phyloP scores from a whole-genome alignment of 352 stramenopile species.

The Peronospora farinosa region DNA sequence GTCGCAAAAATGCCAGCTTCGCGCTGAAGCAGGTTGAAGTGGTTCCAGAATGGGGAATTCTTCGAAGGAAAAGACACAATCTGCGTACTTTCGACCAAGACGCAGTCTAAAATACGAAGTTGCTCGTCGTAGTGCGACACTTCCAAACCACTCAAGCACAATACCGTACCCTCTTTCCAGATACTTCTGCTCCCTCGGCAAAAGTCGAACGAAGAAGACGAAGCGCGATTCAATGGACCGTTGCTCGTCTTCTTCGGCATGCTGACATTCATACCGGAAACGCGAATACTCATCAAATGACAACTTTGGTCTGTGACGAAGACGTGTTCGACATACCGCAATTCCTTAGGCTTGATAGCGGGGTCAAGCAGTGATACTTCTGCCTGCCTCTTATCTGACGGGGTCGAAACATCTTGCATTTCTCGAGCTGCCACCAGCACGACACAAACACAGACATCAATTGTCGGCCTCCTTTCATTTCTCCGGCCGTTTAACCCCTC shows the following conservation, averaged over 20 bases:
- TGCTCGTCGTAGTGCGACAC: constrained; percentile 61
- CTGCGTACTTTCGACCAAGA: constrained; percentile 48
- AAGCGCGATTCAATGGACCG: constrained; percentile 5
- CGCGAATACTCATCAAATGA: constrained; percentile 51
- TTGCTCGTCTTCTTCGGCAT: constrained; percentile 18
- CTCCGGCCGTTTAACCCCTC: constrained; percentile 14
- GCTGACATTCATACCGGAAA: constrained; percentile 29
- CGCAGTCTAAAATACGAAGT: constrained; percentile 48
- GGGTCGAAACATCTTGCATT: constrained; percentile 21
- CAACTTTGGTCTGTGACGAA: constrained; percentile 53
- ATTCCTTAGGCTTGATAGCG: constrained; percentile 23
- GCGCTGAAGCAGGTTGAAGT: constrained; percentile 20
- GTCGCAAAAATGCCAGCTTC: constrained; percentile 3
- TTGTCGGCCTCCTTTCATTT: constrained; percentile 25
- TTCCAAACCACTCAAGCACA: constrained; percentile 53
- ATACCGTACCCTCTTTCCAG: constrained; percentile 47
- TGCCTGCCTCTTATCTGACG: constrained; percentile 16
- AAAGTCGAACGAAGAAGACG: constrained; percentile 34
- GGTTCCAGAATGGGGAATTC: constrained; percentile 45
- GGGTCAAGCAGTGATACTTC: constrained; percentile 24
- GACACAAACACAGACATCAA: constrained; percentile 51
- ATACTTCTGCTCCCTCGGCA: constrained; percentile 39
- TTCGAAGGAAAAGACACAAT: constrained; percentile 52
- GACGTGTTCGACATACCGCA: constrained; percentile 37
- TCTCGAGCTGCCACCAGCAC: constrained; percentile 31